Evolutionary conservation across 108 stramenopile species (phyloP), one percentile per base, ranked within the genome.

Genomic region (Aurantiochytrium sp.): DNA sequence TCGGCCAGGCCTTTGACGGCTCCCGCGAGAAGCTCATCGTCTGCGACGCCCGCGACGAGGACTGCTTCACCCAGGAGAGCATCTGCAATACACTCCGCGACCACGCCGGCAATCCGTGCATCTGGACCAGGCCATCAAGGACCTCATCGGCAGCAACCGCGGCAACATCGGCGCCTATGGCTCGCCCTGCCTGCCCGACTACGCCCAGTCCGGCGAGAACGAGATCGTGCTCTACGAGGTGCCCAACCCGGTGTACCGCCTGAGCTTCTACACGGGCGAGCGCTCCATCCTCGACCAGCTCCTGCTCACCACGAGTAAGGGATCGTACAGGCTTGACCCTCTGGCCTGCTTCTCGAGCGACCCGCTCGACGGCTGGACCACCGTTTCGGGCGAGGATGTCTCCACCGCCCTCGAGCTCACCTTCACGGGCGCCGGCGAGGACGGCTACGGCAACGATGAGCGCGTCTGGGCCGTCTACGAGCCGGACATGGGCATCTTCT

Each of bases 1-100:
- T 81, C 32, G 39, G 73, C 24, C 21, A 48, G 73, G 73, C 4
- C 45, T 81, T 81, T 81, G 73, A 81, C 30, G 73, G 73, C n/a
- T 1, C 73, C 17, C 73, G 45, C 2, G 73, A 81, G 42, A 81
- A 3, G 4, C 45, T 41, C 42, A 48, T 81, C 12, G 42, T 81
- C 45, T 81, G 73, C 30, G 73, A 81, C 2, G 73, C 73, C 30
- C 73, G 73, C 45, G 73, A 81, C 73, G 21, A 22, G 21, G 73
- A 81, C 27, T 81, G 73, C 73, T 81, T 41, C n/a, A 24, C 45
- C 8, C n/a, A 41, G 8, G 73, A 81, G 2, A 24, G 32, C 19
- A 41, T 81, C 3, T 81, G 73, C 45, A 48, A 1, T 21, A 30
- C 1, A 22, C 42, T 48, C 12, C 1, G 6, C 42, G 73, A 81